Conservation (phyloP, 805 yeast genomes). For the Candida ficus region DNA sequence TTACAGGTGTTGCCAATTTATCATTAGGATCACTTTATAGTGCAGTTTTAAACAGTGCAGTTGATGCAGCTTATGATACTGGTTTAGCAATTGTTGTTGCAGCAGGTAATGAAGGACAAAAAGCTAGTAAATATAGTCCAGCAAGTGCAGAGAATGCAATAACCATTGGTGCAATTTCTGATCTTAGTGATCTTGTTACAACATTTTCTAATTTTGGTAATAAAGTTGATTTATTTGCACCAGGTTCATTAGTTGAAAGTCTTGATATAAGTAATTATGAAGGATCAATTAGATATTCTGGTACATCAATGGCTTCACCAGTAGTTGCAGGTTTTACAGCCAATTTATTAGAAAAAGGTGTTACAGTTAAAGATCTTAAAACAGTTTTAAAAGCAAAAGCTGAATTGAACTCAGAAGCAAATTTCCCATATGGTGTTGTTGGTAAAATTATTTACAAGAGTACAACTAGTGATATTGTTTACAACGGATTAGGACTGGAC, state of each 20-base stretch:
- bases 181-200: constrained; percentile 60
- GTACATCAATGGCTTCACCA: constrained; percentile 83
- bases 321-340: constrained; percentile 63
- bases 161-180: constrained; percentile 87
- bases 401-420: constrained; percentile 31
- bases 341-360: constrained; percentile 47
- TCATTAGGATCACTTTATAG: constrained; percentile 74
- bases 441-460: constrained; percentile 3
- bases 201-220: constrained; percentile 83
- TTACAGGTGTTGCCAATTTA: constrained; percentile 64
- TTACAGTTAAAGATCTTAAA: constrained; percentile 34
- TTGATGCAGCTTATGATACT: constrained; percentile 62
- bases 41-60: constrained; percentile 63
- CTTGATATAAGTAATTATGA: constrained; percentile 31
- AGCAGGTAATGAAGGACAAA: constrained; percentile 75
- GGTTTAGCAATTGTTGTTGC: constrained; percentile 75
- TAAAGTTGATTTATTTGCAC: constrained; percentile 78
- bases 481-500: constrained; percentile 6
- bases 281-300: constrained; percentile 39
- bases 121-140: constrained; percentile 80
- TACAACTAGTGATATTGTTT: constrained; percentile 10
- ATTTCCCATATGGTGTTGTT: constrained; percentile 33
- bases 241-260: constrained; percentile 67
- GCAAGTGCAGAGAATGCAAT: constrained; percentile 69
- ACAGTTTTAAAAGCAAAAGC: constrained; percentile 13